Conservation (phyloP, 257 asterid genomes). For the Solanum phureja region DNA sequence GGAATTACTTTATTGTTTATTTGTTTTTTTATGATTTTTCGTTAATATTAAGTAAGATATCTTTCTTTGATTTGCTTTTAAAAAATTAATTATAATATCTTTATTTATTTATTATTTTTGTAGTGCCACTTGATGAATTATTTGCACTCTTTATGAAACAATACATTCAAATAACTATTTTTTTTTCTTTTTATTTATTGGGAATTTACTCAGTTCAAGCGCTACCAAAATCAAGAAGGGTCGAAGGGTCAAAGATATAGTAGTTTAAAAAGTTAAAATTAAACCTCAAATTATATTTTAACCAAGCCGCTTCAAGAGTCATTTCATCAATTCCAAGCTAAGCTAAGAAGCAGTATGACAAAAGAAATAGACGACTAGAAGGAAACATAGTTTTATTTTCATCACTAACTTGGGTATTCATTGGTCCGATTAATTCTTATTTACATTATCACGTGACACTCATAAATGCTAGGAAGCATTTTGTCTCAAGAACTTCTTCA, state of each 20-base stretch:
- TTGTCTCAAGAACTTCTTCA: not conserved
- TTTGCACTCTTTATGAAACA: not conserved
- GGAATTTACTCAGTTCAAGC: not conserved
- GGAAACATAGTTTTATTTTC: not conserved
- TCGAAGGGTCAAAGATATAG: not conserved
- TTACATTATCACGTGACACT: not conserved
- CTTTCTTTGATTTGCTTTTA: not conserved
- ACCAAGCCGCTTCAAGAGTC: not conserved
- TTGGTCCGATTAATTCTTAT: too few relatives aligned
- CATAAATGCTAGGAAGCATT: not conserved
- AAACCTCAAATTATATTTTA: too few relatives aligned
- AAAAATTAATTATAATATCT: not conserved
- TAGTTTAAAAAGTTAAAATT: too few relatives aligned
- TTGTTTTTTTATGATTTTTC: not conserved
- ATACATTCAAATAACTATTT: not conserved
- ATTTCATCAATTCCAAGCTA: not conserved
- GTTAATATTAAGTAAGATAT: not conserved
- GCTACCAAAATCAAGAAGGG: not conserved
- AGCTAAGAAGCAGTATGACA: not conserved
- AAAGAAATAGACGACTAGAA: not conserved
- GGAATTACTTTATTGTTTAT: not conserved
- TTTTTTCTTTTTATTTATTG: not conserved
- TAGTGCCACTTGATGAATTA: not conserved
- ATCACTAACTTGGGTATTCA: not conserved
- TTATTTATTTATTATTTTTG: not conserved